These are phyloP conservation scores for Fagopyrum homotropicum DNA, from an alignment of 148 eudicot genomes.

Conservation along the genomic window DNA sequence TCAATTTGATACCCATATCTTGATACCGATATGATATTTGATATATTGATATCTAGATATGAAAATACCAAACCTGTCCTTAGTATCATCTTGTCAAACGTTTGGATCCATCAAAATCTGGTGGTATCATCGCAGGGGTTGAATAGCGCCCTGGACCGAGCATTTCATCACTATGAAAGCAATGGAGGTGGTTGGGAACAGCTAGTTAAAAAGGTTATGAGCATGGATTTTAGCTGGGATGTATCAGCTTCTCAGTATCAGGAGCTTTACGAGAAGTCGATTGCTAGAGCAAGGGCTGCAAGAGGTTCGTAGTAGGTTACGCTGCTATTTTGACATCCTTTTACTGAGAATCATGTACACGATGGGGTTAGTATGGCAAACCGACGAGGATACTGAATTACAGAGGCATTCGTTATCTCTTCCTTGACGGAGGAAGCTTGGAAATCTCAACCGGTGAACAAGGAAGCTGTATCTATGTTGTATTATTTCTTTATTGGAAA, in stretches of 20 bases:
- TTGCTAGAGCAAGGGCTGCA: conserved; percentile 64
- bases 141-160: conserved; percentile 76
- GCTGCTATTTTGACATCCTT: not conserved
- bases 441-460: not conserved
- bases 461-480: no score
- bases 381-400: not conserved
- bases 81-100: not conserved
- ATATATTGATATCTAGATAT: no score
- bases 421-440: not conserved
- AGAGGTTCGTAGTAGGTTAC: conserved; percentile 18
- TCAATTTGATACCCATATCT: no score
- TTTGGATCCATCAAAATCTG: not conserved
- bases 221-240: conserved; percentile 86
- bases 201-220: conserved; percentile 79
- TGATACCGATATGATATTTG: not conserved
- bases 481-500: not conserved
- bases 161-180: conserved; percentile 45
- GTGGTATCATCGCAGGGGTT: conserved; percentile 39
- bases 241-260: conserved; percentile 69
- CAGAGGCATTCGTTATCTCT: not conserved
- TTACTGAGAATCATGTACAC: not conserved
- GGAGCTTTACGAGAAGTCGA: conserved; percentile 64
- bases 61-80: no score
- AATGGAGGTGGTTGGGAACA: conserved; percentile 52
- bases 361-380: not conserved